Evolutionary conservation across 1,139 yeast genomes (phyloP), one percentile per base, ranked within the genome.

Genomic region (Eremothecium coryli): DNA sequence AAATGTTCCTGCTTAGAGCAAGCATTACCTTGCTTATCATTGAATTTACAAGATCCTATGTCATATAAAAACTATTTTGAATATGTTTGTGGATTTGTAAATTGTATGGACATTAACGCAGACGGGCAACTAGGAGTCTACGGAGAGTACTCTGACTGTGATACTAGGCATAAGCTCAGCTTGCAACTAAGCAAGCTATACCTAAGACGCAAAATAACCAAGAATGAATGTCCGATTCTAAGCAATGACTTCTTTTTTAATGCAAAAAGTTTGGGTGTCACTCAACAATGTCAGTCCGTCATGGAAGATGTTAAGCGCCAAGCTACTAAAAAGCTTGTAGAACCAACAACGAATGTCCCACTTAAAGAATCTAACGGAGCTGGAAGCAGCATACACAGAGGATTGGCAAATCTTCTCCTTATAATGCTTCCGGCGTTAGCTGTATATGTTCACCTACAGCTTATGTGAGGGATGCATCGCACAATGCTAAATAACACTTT

Each of bases 71-170:
- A 54, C 2, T 48, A 68, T 6, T 64, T 73, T 41, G 58, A 61
- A 9, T 65, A 68, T 35, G 56, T 75, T 2, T 77, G 85, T 46
- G 55, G 64, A 10, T 48, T 60, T 23, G 61, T 68, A 5, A 70
- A 73, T 40, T 79, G 88, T 50, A 53, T 61, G 11, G 71, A 68
- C 5, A 66, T 78, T 23, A 49, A 39, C 12, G 64, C 66, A 4
- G 65, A 73, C 52, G 77, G 79, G 1, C 44, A 49, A 7, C 40
- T 41, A 2, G 84, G 82, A 0, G 38, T 38, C 2, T 78, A 76
- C 49, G 86, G 86, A 1, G 52, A 54, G n/a, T 73, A 61, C 50
- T 67, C 82, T 1, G 73, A 66, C 39, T 79, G 86, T 48, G 50
- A 69, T 11, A 46, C 65, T 4, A 54, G 56, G 10, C 79, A 75